Evolutionary conservation across 2,329 filamentous ascomycete species (phyloP), one percentile per base, ranked within the genome.

Genomic region (Chaetomium olivaceum): DNA sequence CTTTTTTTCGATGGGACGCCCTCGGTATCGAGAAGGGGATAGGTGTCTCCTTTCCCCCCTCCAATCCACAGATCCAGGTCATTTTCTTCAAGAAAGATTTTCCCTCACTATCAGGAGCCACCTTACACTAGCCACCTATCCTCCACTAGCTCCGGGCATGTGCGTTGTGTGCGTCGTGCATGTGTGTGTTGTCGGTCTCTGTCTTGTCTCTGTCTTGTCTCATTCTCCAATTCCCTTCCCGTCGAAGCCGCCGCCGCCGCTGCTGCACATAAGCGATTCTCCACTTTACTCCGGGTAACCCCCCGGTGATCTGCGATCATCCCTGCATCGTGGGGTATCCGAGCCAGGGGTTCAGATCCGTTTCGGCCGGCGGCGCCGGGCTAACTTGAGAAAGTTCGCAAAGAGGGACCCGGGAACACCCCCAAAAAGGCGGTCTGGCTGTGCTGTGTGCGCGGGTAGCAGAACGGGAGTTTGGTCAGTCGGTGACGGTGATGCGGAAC

Each of bases 301-400:
- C 51, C 33, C 59, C 50, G 39, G 19, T 8, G 63, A 68, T 68
- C 63, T 65, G 60, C 66, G 57, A 56, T 56, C 11, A 66, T 63
- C 66, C 66, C 52, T 68, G 66, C n/a, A 56, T 25, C 60, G 60
- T 63, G 64, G 64, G 64, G 56, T 66, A 60, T 33, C 48, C 56
- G 14, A n/a, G 48, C 48, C 56, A 57, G 50, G 59, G 60, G 58
- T n/a, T 29, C 56, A 33, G 50, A 57, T 66, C 59, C 61, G 51
- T 57, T 57, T 60, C 64, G 57, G 56, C 64, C 64, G 64, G 56
- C 60, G 43, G 36, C 50, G 25, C 36, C 50, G 63, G 63, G 58
- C 33, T 55, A 57, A 54, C 33, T 25, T 61, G 19, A 29, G 27
- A 29, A 29, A 14, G 27, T 23, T 21, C 52, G 9, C 55, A 16